Evolutionary conservation across 208 protist genomes (phyloP), one percentile per base, ranked within the genome.

Genomic region (Herpetomonas samuelpessoai): DNA sequence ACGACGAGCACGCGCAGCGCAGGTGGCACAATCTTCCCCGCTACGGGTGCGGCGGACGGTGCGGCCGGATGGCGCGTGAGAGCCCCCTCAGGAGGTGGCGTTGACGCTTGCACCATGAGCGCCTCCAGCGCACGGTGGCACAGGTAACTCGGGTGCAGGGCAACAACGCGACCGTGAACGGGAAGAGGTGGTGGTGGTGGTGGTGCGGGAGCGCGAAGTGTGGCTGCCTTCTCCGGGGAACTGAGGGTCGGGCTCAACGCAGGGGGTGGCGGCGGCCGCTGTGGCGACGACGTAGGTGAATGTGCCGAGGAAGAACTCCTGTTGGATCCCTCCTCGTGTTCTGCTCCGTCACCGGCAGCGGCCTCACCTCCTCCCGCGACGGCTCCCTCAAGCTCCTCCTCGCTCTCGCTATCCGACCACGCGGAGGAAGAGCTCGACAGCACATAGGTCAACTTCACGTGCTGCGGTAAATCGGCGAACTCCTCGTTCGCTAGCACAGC

Each of bases 1-100:
- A 87, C 29, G n/a, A 82, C 49, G 18, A 57, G 35, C 35, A 41
- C 35, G 14, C 35, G 35, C 35, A 41, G 35, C 9, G 35, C 6
- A 6, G 14, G 35, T 14, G 35, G 35, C 9, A 41, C 35, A 6
- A 41, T 14, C 35, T 41, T 41, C 35, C 35, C 35, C 3, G 51
- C 38, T 22, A 12, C 35, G 3, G 49, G 48, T 41, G 59, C 28
- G 18, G 55, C 55, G 10, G 44, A 25, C 24, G 24, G 10, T 44
- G 4, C 6, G 28, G 24, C 4, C 7, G 24, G 2, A 3, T 53
- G 3, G 22, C 10, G 38, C 19, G 27, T 12, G n/a, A n/a, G n/a
- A n/a, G n/a, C n/a, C n/a, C n/a, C n/a, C 27, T 50, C n/a, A n/a
- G 21, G 18, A 16, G 21, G 10, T 24, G 18, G 18, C 10, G 48